Percentiles rank a stretch among this genome's conserved stretches.
Evolutionary conservation across 176 grass and related monocot genomes (phyloP).

Genomic region (Oryza officinalis): DNA sequence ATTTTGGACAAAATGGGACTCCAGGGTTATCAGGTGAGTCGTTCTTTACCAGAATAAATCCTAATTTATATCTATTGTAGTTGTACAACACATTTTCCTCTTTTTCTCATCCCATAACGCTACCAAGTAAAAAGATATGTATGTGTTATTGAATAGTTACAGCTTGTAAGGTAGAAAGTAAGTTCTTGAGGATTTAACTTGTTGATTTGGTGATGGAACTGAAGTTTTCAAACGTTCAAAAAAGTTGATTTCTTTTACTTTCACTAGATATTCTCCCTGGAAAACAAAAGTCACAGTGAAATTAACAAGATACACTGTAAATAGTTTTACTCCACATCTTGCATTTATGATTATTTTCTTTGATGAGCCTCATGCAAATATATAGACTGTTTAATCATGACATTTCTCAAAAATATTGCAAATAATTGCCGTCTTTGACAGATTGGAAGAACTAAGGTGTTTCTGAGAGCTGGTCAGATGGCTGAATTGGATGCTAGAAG

Average conservation of each 20-base stretch:
- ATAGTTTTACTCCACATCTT: background rate
- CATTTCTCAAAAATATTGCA: slow-evolving; percentile 11
- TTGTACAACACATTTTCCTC: background rate
- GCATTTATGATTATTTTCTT: slow-evolving; percentile 18
- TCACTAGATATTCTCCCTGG: background rate
- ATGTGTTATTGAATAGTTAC: slow-evolving; percentile 21
- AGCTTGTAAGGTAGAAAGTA: slow-evolving; percentile 17
- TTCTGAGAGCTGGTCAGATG: slow-evolving; percentile 96
- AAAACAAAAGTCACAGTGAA: slow-evolving; percentile 10
- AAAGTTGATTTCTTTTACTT: background rate
- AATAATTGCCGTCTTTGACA: slow-evolving; percentile 45
- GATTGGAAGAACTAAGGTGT: slow-evolving; percentile 95
- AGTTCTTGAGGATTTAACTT: background rate
- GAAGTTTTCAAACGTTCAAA: background rate
- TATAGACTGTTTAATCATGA: slow-evolving; percentile 3
- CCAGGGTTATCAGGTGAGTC: slow-evolving; percentile 73
- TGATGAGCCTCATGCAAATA: slow-evolving; percentile 14
- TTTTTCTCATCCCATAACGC: slow-evolving; percentile 3
- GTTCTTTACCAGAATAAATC: slow-evolving; percentile 29
- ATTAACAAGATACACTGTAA: background rate
- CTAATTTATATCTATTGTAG: slow-evolving; percentile 12
- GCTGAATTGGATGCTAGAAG: slow-evolving; percentile 95
- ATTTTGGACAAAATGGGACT: slow-evolving; percentile 83
- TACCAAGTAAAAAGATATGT: background rate
- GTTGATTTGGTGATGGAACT: background rate